phyloP scores from a whole-genome alignment of 106 monocot species.

The Allium fistulosum region DNA sequence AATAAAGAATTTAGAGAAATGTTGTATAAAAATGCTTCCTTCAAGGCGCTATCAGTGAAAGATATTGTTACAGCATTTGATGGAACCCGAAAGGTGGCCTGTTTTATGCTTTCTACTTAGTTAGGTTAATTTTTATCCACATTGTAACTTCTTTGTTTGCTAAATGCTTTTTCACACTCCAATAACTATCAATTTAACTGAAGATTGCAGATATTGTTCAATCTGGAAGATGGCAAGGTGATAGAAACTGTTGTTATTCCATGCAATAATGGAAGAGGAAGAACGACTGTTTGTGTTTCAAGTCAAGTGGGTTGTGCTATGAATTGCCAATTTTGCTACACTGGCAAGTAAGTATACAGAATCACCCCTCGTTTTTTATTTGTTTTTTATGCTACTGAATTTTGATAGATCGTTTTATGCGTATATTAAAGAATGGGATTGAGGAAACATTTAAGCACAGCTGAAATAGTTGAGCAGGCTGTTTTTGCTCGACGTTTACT shows the following conservation, averaged over 20 bases:
- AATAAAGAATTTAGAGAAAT: constrained; percentile 86
- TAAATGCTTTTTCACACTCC: constrained; percentile 19
- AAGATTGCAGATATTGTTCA: constrained; percentile 87
- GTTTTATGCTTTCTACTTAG: not conserved
- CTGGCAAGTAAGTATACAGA: constrained; percentile 55
- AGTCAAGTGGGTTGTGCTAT: constrained; percentile 99
- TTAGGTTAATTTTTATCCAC: not conserved
- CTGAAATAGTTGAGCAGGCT: constrained; percentile 97
- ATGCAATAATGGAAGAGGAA: constrained; percentile 64
- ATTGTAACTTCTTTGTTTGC: too few species aligned
- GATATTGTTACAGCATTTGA: constrained; percentile 67
- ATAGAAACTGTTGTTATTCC: constrained; percentile 98
- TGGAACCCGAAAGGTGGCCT: constrained; percentile 81
- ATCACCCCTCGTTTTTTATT: not conserved
- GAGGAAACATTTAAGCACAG: constrained; percentile 68
- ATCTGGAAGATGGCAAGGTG: constrained; percentile 68
- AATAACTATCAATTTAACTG: constrained; percentile 41
- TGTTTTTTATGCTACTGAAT: not conserved
- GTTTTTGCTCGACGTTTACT: constrained; percentile 77
- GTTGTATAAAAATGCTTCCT: constrained; percentile 50
- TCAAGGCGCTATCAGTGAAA: constrained; percentile 71
- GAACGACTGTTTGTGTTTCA: constrained; percentile 94
- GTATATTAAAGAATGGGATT: constrained; percentile 73
- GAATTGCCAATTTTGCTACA: constrained; percentile 98
- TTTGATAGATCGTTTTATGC: not conserved